Percentiles rank a stretch among this genome's conserved stretches.
Evolutionary conservation across 306 rosid species (phyloP).

Genomic region (Quercus gilva): DNA sequence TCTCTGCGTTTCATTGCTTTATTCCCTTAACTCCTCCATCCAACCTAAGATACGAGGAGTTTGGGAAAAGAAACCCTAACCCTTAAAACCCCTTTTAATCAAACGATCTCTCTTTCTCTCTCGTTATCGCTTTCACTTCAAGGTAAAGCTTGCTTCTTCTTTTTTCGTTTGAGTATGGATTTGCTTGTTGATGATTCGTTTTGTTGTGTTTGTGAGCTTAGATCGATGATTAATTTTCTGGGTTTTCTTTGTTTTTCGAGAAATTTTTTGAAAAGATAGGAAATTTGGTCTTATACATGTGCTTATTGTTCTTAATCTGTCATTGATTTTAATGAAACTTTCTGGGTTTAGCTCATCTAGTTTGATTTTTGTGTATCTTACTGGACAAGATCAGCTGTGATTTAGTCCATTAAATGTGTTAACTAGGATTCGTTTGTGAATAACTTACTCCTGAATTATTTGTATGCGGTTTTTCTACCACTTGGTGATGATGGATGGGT

Average conservation of each 20-base stretch:
- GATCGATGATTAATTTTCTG: conserved; percentile 11
- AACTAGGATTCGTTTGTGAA: background rate
- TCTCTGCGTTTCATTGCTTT: conserved; percentile 3
- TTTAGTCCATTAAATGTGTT: background rate
- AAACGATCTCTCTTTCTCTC: background rate
- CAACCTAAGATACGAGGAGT: conserved; percentile 39
- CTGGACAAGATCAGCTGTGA: background rate
- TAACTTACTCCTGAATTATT: background rate
- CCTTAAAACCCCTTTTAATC: background rate
- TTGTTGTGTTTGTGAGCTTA: background rate
- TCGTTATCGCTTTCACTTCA: conserved; percentile 16
- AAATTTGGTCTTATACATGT: background rate
- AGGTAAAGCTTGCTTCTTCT: conserved; percentile 1
- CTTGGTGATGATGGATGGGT: background rate
- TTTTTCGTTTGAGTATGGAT: background rate
- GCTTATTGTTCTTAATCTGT: background rate
- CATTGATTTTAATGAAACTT: background rate
- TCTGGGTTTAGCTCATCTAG: background rate
- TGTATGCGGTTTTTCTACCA: background rate
- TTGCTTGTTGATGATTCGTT: background rate
- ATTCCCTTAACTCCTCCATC: conserved; percentile 29
- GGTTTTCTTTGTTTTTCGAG: background rate
- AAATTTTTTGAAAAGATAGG: background rate
- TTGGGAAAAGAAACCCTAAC: conserved; percentile 31
- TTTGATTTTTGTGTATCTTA: background rate